These are phyloP conservation scores for Nevesoporus exiguus DNA, from an alignment of 768 basidiomycete species.

Conservation along the genomic window DNA sequence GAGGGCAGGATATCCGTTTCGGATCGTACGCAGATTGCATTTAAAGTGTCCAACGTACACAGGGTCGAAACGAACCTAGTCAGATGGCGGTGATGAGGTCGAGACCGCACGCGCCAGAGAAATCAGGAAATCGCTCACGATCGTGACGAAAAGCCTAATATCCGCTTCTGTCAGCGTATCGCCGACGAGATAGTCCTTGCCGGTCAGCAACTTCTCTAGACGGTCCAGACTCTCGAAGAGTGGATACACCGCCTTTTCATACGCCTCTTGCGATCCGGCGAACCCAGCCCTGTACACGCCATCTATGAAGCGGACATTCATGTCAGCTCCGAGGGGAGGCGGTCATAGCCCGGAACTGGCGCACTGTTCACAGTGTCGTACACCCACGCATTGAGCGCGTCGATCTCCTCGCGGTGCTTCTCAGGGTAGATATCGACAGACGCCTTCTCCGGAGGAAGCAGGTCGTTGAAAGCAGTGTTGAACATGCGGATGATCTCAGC, in stretches of 20 bases:
- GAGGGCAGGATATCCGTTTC: constrained; percentile 82
- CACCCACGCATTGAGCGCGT: constrained; percentile 81
- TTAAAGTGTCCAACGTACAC: constrained; percentile 95
- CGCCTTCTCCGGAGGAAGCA: constrained; percentile 63
- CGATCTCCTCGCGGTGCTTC: constrained; percentile 69
- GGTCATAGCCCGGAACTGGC: constrained; percentile 25
- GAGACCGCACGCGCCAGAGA: not conserved
- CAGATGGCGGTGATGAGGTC: not conserved
- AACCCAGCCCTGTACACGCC: constrained; percentile 92
- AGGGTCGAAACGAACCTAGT: constrained; percentile 81
- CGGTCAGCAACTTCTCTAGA: constrained; percentile 71
- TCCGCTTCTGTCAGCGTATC: constrained; percentile 80
- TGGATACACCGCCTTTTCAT: constrained; percentile 68
- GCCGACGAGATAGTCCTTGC: constrained; percentile 85
- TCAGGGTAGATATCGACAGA: constrained; percentile 77
- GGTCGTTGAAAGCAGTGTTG: constrained; percentile 79
- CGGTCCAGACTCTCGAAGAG: constrained; percentile 80
- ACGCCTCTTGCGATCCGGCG: constrained; percentile 75
- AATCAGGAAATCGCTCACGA: constrained; percentile 44
- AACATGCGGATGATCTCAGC: constrained; percentile 94
- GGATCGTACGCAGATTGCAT: constrained; percentile 84
- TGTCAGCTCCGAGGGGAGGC: not conserved
- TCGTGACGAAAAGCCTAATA: constrained; percentile 85
- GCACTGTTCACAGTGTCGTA: constrained; percentile 82
- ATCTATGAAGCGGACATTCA: constrained; percentile 45